phyloP scores from a whole-genome alignment of 352 stramenopile genomes.

The Pythium apleroticum region DNA sequence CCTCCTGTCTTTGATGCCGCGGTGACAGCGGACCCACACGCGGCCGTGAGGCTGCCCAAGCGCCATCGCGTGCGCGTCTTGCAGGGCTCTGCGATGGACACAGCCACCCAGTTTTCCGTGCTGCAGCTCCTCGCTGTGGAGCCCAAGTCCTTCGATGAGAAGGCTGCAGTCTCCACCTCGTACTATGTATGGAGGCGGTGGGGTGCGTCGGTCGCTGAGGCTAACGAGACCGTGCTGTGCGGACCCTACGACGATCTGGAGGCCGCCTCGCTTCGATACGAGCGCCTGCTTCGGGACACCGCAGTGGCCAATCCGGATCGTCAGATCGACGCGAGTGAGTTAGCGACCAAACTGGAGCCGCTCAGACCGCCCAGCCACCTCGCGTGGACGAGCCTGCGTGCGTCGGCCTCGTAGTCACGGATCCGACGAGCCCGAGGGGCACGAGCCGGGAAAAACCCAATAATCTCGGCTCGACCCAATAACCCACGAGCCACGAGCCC shows the following conservation, averaged over 20 bases:
- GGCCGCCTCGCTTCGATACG: conserved; percentile 5
- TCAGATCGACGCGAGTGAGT: no score
- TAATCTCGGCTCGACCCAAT: no score
- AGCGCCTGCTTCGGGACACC: conserved; percentile 6
- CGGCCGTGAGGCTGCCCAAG: neutral
- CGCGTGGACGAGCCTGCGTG: conserved; percentile 19
- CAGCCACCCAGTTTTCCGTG: neutral
- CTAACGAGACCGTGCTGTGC: neutral
- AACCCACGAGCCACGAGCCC: no score
- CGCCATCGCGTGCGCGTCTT: neutral
- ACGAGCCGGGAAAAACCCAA: no score
- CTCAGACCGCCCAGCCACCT: neutral
- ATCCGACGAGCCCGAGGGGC: no score
- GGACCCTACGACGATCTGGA: conserved; percentile 10
- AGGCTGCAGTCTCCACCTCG: neutral
- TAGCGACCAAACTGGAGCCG: neutral
- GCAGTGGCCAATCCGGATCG: neutral
- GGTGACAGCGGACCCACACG: conserved; percentile 1
- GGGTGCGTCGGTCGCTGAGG: neutral
- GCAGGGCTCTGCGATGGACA: conserved; percentile 1
- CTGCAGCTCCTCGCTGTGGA: conserved; percentile 11
- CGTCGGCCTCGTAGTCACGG: conserved; percentile 19
- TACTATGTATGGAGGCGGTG: conserved; percentile 18
- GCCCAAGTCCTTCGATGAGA: neutral
- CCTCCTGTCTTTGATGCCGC: conserved; percentile 1